Percentiles rank a stretch among this genome's conserved stretches.
These are phyloP conservation scores for Tuber magnatum DNA, from an alignment of 495 filamentous ascomycete species.

Conservation along the genomic window DNA sequence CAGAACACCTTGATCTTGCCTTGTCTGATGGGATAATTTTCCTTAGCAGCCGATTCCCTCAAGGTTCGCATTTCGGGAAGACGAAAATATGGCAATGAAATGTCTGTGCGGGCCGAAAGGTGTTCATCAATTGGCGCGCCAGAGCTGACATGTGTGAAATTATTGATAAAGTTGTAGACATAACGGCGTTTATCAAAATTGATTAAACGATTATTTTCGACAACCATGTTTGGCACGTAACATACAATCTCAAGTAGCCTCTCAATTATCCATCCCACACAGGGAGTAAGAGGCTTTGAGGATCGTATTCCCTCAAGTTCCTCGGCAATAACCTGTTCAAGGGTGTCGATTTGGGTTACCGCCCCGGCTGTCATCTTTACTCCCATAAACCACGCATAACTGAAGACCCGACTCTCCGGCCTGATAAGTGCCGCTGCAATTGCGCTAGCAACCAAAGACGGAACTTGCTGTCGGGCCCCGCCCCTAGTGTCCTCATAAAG, in stretches of 20 bases:
- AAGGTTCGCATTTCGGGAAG: conserved; percentile 33
- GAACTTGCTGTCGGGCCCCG: conserved; percentile 39
- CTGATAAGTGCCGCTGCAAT: conserved; percentile 40
- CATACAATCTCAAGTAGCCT: conserved; percentile 42
- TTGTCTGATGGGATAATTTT: conserved; percentile 36
- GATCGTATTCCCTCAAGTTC: conserved; percentile 30
- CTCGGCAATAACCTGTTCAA: conserved; percentile 40
- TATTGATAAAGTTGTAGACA: conserved; percentile 43
- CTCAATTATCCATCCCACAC: conserved; percentile 42
- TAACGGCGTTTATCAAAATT: conserved; percentile 43
- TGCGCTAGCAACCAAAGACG: conserved; percentile 41
- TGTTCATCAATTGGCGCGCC: conserved; percentile 25
- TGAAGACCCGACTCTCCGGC: conserved; percentile 40
- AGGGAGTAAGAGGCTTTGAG: conserved; percentile 38
- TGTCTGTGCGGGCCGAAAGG: conserved; percentile 13
- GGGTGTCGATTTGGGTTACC: conserved; percentile 32
- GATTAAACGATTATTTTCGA: conserved; percentile 42
- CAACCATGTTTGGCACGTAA: conserved; percentile 43
- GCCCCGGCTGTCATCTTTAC: conserved; percentile 24
- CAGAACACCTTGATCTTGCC: conserved; percentile 38
- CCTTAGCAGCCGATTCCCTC: conserved; percentile 36
- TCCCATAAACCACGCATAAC: conserved; percentile 38
- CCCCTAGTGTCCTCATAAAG: conserved; percentile 39
- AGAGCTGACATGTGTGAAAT: conserved; percentile 37
- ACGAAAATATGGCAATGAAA: conserved; percentile 25